Evolutionary conservation across 805 yeast genomes (phyloP), one percentile per base, ranked within the genome.

Genomic region (Candida loeiensis): DNA sequence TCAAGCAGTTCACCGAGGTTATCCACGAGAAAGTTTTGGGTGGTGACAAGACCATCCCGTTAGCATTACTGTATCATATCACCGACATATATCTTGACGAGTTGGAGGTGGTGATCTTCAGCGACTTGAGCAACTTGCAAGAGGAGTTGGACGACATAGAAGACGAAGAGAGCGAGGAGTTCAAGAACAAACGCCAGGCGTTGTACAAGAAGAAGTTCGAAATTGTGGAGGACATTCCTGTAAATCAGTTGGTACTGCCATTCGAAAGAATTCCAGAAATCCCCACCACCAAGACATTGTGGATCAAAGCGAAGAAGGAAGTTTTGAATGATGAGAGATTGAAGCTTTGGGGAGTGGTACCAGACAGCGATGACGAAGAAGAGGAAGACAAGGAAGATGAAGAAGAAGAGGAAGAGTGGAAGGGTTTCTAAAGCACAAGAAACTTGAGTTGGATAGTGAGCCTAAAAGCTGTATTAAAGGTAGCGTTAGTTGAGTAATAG

Each of bases 81-180:
- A 73, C 85, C 45, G 98, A 93, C 63, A 79, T 93, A 5, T 80
- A 78, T 56, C 59, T 85, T 27, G 97, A 89, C 50, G 99, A 91
- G 63, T 63, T 91, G 44, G 95, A 85, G 54, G 74, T 73, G 46
- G 76, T 82, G 2, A 56, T 82, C 40, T 77, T 77, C 46, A 72
- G 66, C 26, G 75, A 69, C 6, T 55, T 66, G 39, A 69, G 71
- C 28, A 73, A 69, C 21, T 66, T 66, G 30, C 76, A 73, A 17
- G 73, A 65, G 6, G 77, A 69, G 4, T 43, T 47, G 9, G 59
- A 53, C 13, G 55, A 50, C 8, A 47, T 44, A 6, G 53, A 51
- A 16, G 48, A 41, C 1, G 53, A 51, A 5, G 73, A 69, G 2
- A 26, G 25, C 26, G 70, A 67, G 7, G 71, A 59, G 4, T 50